Evolutionary conservation across 768 basidiomycete genomes (phyloP).

Genomic region (Mycena maculata): DNA sequence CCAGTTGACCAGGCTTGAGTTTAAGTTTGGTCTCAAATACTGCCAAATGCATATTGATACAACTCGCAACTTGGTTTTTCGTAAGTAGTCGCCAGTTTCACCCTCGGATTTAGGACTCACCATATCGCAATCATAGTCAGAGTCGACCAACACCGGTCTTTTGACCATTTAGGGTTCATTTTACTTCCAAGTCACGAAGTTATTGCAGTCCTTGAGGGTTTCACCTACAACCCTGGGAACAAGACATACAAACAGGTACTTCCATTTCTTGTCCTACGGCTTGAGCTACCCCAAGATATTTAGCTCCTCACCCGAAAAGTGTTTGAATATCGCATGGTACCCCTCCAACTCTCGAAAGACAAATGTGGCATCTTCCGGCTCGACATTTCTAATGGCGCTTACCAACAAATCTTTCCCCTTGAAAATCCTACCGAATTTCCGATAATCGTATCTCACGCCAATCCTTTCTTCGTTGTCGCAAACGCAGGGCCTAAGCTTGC

Average conservation of each 20-base stretch:
- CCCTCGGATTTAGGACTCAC: neutral
- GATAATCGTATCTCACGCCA: neutral
- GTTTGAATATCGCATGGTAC: slow-evolving; percentile 20
- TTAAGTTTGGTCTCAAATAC: slow-evolving; percentile 19
- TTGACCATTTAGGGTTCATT: slow-evolving; percentile 18
- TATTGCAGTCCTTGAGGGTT: neutral
- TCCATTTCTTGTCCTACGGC: neutral
- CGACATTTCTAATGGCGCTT: neutral
- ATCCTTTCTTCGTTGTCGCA: slow-evolving; percentile 12
- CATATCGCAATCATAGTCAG: slow-evolving; percentile 5
- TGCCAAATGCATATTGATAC: slow-evolving; percentile 17
- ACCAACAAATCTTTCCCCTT: neutral
- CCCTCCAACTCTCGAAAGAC: slow-evolving; percentile 14
- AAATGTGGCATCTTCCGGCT: neutral
- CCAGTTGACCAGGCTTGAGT: slow-evolving; percentile 13
- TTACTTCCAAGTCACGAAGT: slow-evolving; percentile 7
- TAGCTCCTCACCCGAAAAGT: slow-evolving; percentile 3
- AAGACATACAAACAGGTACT: slow-evolving; percentile 21
- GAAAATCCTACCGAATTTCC: neutral
- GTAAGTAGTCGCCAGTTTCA: neutral
- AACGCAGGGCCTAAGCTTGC: slow-evolving; percentile 14
- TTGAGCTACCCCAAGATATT: slow-evolving; percentile 8
- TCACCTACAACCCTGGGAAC: slow-evolving; percentile 7
- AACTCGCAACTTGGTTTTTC: slow-evolving; percentile 9
- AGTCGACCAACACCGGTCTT: slow-evolving; percentile 13